Evolutionary conservation across 2,329 filamentous ascomycete genomes (phyloP), one percentile per base, ranked within the genome.

Genomic region (Aspergillus novoparasiticus): DNA sequence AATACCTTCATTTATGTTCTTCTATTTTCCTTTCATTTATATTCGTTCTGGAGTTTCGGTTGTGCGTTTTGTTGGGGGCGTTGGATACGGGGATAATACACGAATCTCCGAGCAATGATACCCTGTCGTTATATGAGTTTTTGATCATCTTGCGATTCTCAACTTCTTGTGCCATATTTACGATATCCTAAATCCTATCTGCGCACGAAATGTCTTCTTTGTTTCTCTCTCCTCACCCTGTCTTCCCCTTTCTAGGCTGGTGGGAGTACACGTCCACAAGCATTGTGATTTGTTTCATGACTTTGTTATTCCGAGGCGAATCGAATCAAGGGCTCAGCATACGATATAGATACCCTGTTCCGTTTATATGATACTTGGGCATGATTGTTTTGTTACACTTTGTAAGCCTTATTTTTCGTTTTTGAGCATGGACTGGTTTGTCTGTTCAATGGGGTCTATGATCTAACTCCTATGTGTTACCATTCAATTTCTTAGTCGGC

Each of bases 51-150:
- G 51, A 55, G 51, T 57, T 48, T 57, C 23, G 36, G 36, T 36
- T 32, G 11, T 26, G 32, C 19, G 14, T 36, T 9, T 19, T 36
- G 30, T 58, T 68, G 62, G 61, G 73, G 76, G 71, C 68, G 73
- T 77, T 77, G 75, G 67, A 66, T 71, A 69, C 69, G 76, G 76
- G 64, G 76, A 78, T 72, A 72, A 78, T 78, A 79, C 63, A 79
- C 76, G 76, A 76, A 70, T 78, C 73, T 72, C 73, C 75, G 74
- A 68, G 69, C 75, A 78, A 78, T 76, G 75, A 78, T 78, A 77
- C 74, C 74, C 72, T 75, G 71, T 74, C 57, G 63, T 59, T 68
- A 62, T 75, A 73, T 68, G 63, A 59, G 63, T 66, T 63, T 61
- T 43, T 57, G 59, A 62, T 54, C 65, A 41, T 57, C 60, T 45